Evolutionary conservation across 495 filamentous ascomycete species (phyloP).

Genomic region (Gamarada debralockiae): DNA sequence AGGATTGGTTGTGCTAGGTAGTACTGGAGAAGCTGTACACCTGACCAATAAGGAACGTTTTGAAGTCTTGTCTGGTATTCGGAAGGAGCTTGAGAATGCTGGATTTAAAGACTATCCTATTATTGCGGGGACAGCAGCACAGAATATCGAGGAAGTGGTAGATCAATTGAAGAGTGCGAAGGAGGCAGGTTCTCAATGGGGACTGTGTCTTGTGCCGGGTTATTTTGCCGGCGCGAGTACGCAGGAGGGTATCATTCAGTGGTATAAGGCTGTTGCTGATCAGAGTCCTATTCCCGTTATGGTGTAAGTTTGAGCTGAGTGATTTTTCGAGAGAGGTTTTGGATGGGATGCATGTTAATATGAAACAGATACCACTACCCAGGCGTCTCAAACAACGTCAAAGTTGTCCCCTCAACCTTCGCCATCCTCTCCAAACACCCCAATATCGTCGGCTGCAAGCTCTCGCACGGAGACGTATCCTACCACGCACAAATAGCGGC

Average conservation of each 20-base stretch:
- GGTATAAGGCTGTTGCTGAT: slow-evolving; percentile 52
- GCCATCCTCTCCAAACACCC: slow-evolving; percentile 47
- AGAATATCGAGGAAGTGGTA: slow-evolving; percentile 60
- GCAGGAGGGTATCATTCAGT: slow-evolving; percentile 46
- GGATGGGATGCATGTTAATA: too few relatives aligned
- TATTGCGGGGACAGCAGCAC: slow-evolving; percentile 63
- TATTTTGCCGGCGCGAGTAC: slow-evolving; percentile 48
- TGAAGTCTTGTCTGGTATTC: slow-evolving; percentile 48
- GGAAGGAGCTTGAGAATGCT: slow-evolving; percentile 46
- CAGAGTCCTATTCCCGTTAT: slow-evolving; percentile 49
- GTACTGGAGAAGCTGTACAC: slow-evolving; percentile 67
- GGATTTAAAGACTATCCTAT: slow-evolving; percentile 61
- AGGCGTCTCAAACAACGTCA: slow-evolving; percentile 58
- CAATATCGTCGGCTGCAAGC: slow-evolving; percentile 65
- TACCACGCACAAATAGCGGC: slow-evolving; percentile 54
- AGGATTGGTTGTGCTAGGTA: slow-evolving; percentile 63
- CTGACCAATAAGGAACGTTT: slow-evolving; percentile 55
- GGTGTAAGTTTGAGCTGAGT: too few relatives aligned
- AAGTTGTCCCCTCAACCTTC: slow-evolving; percentile 51
- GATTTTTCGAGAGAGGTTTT: too few relatives aligned
- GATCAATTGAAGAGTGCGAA: slow-evolving; percentile 52
- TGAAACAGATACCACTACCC: slow-evolving; percentile 60
- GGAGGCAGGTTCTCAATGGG: slow-evolving; percentile 60
- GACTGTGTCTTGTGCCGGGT: slow-evolving; percentile 52
- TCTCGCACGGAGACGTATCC: slow-evolving; percentile 62